Percentiles rank a stretch among this genome's conserved stretches.
These are phyloP conservation scores for Leccinum subgranulosum DNA, from an alignment of 768 basidiomycete species.

Conservation along the genomic window DNA sequence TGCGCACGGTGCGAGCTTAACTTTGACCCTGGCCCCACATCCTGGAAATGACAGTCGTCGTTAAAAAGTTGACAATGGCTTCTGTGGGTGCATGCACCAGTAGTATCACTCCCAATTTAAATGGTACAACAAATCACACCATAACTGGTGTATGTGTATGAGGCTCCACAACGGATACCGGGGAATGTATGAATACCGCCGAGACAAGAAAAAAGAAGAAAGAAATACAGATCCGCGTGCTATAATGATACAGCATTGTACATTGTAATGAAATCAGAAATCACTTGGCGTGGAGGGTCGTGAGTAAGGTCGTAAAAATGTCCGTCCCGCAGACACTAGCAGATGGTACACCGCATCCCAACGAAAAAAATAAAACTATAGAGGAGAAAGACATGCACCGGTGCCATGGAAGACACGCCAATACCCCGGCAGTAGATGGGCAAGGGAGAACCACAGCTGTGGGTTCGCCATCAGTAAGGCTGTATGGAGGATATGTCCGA, in stretches of 20 bases:
- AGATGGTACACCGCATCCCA: constrained; percentile 8
- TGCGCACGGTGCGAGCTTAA: neutral
- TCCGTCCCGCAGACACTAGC: constrained; percentile 4
- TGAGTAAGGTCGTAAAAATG: neutral
- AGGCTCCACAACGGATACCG: neutral
- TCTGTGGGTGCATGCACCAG: neutral
- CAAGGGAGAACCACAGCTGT: constrained; percentile 32
- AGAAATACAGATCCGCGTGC: neutral
- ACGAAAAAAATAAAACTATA: neutral
- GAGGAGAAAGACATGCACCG: constrained; percentile 6
- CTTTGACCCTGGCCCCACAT: neutral
- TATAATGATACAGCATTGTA: constrained; percentile 11
- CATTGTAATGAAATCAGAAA: neutral
- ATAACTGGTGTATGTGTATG: neutral
- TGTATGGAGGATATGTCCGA: neutral
- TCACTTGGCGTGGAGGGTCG: neutral
- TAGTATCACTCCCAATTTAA: neutral
- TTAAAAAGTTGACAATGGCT: neutral
- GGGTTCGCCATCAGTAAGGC: neutral
- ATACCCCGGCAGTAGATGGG: constrained; percentile 30
- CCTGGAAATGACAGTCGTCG: neutral
- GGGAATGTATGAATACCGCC: neutral
- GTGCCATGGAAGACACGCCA: constrained; percentile 26
- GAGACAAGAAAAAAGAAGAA: neutral
- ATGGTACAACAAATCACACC: neutral